Evolutionary conservation across 163 green algal species (phyloP), one percentile per base, ranked within the genome.

Genomic region (Coccomyxa subellipsoidea): DNA sequence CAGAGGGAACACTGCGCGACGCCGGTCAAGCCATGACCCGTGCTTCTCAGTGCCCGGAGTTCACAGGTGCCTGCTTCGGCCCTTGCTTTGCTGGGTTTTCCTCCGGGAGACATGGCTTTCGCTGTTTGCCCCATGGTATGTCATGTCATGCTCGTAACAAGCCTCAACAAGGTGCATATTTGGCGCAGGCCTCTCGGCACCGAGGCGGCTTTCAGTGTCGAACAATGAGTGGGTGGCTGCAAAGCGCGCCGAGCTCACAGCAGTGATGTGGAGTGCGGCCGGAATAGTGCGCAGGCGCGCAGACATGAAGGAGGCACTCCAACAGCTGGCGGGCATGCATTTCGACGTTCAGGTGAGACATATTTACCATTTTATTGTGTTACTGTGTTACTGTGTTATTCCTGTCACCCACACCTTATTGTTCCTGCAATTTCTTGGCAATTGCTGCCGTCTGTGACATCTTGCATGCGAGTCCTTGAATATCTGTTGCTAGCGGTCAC

Each of bases 181-280:
- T n/a, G n/a, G n/a, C n/a, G n/a, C n/a, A n/a, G n/a, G n/a, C n/a
- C n/a, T n/a, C n/a, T n/a, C 47, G 23, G 47, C 15, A 27, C 47
- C 84, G 4, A 47, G 47, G 36, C 23, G 8, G 18, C 80, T 94
- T 81, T 72, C 82, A 27, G 54, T 76, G 12, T 32, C 85, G 4
- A 83, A 90, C 34, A 39, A 70, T 7, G 86, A 89, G 29, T 97
- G 93, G 94, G 90, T 93, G 15, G 84, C 72, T 0, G 87, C 73
- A 31, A 93, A 92, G 84, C 88, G 91, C 7, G 35, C 73, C 2
- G 83, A 94, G 82, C 80, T 98, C 83, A 83, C 83, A 0, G 47
- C 69, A 23, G 38, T 92, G 8, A 97, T 98, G 94, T 97, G 95
- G 94, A 40, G 82, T 9, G 80, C 76, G 38, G 91, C 88, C 27